Base-by-base conservation (phyloP, 164 flowering plant genomes). In the Kingdonia uniflora region DNA sequence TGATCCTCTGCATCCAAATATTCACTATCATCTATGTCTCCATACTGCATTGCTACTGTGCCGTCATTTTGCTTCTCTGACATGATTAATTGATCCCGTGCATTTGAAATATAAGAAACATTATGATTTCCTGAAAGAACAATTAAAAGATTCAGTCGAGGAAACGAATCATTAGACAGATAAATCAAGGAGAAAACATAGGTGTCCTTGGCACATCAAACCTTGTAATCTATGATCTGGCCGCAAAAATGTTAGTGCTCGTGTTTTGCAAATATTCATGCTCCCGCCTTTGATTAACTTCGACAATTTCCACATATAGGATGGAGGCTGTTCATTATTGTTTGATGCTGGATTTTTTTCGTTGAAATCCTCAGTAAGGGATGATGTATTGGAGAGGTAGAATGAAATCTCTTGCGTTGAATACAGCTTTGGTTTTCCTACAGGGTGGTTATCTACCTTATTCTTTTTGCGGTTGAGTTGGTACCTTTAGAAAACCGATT, bases 261-360 rank as follows among this genome's bases (percentile, higher is more conserved):
- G 77, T 39, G 58, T 75, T 77, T 87, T 94, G 74, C 75, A 76
- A 54, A 51, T 48, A 60, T 89, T 94, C 76, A 77, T 74, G 70
- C 67, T 85, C 48, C 99, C 99, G 43, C 88, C 85, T 14, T 76
- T 59, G 42, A 89, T 73, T 2, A 96, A 89, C 62, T 79, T 89
- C 8, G 97, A 82, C 67, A 89, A 43, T 52, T 80, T 72, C 57
- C 42, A 68, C 4, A 42, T 15, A 56, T 47, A 55, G 2, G 58
- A 25, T 47, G 82, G 80, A 60, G 35, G 35, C 35, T 29, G 35
- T 8, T 29, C 35, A 29, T 8, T 29, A 29, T 29, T 29, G 35
- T 29, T n/a, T n/a, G n/a, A n/a, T n/a, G n/a, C n/a, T n/a, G n/a
- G 8, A 29, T 3, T 29, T 3, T 3, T 8, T 8, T 94, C 92